phyloP scores from a whole-genome alignment of 2,329 filamentous ascomycete genomes.

The Magnaporthales sp. region DNA sequence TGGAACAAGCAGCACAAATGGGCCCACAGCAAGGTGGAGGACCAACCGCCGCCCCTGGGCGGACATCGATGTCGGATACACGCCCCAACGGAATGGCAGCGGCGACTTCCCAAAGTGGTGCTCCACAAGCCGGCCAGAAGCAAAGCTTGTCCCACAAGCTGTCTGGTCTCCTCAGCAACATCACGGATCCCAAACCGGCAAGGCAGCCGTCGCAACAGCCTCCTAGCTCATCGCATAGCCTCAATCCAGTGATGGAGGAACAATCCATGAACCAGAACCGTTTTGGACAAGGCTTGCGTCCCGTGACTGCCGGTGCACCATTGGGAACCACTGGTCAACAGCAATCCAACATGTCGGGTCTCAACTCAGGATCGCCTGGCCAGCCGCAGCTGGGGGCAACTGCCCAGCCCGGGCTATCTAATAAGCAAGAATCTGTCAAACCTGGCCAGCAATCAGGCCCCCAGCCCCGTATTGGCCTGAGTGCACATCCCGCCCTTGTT shows the following conservation, averaged over 20 bases:
- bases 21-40: not conserved
- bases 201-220: conserved; percentile 5
- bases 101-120: not conserved
- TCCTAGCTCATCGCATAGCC: not conserved
- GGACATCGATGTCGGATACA: not conserved
- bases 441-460: not conserved
- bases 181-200: not conserved
- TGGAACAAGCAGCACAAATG: not conserved
- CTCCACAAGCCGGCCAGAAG: conserved; percentile 1
- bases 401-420: not conserved
- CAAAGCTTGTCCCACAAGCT: not conserved
- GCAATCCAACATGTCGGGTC: not conserved
- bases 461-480: not conserved
- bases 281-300: not conserved
- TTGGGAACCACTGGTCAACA: not conserved
- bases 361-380: not conserved
- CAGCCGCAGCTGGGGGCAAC: not conserved
- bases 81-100: not conserved
- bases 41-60: not conserved
- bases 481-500: not conserved
- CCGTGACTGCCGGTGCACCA: not conserved
- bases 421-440: not conserved
- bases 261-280: not conserved
- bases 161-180: not conserved
- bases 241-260: not conserved